These are phyloP conservation scores for Cutaneotrichosporon dermatis DNA, from an alignment of 1,284 basidiomycete species.

Conservation along the genomic window DNA sequence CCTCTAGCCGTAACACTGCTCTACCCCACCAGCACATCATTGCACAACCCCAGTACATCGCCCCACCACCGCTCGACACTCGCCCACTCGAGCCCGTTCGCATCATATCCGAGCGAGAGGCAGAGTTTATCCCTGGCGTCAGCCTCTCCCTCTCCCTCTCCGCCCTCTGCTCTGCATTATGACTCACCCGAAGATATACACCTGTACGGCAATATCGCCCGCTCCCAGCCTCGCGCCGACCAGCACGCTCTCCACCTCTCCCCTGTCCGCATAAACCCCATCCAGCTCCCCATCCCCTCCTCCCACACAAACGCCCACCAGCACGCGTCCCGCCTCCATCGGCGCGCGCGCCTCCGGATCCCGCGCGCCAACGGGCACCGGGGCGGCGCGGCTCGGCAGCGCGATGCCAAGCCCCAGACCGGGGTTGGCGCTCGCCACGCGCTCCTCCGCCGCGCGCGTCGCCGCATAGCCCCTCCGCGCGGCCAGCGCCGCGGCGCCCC, in stretches of 20 bases:
- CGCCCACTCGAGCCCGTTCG: slow-evolving; percentile 25
- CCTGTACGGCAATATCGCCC: slow-evolving; percentile 68
- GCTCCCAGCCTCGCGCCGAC: slow-evolving; percentile 69
- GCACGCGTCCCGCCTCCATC: slow-evolving; percentile 53
- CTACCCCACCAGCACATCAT: slow-evolving; percentile 15
- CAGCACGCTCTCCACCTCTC: slow-evolving; percentile 56
- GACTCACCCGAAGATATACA: slow-evolving; percentile 54
- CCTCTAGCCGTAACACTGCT: too few species aligned
- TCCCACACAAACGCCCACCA: slow-evolving; percentile 65
- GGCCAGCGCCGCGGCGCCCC: slow-evolving; percentile 62
- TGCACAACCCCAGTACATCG: slow-evolving; percentile 21
- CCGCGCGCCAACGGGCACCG: background rate
- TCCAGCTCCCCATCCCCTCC: slow-evolving; percentile 61
- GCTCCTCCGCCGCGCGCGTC: slow-evolving; percentile 65
- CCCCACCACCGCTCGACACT: slow-evolving; percentile 26
- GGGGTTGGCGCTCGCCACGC: slow-evolving; percentile 1
- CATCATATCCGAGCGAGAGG: slow-evolving; percentile 31
- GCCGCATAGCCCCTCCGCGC: slow-evolving; percentile 59
- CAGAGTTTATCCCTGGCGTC: slow-evolving; percentile 15
- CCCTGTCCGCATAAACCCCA: slow-evolving; percentile 63
- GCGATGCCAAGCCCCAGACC: slow-evolving; percentile 12
- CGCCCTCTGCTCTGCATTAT: too few species aligned
- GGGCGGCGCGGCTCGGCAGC: slow-evolving; percentile 5
- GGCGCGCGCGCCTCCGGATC: background rate
- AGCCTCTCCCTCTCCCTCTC: background rate